These are phyloP conservation scores for Aureobasidium pullulans DNA, from an alignment of 2,329 filamentous ascomycete species.

Conservation along the genomic window DNA sequence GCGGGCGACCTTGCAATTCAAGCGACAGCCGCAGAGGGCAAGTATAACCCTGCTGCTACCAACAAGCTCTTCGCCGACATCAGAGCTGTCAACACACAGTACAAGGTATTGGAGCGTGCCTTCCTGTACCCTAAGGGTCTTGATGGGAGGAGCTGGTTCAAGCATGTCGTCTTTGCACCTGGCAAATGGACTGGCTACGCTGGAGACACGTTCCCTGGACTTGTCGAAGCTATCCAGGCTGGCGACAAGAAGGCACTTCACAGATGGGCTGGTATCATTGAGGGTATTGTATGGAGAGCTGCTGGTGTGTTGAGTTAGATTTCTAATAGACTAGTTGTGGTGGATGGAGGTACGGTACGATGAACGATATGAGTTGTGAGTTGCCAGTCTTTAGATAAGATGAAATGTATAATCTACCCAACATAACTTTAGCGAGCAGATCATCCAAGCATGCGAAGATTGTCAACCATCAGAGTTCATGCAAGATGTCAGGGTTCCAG, in stretches of 20 bases:
- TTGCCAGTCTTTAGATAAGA: background rate
- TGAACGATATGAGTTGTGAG: background rate
- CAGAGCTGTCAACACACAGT: conserved; percentile 64
- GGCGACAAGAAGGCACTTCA: conserved; percentile 31
- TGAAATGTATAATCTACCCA: too few relatives aligned
- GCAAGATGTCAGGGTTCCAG: background rate
- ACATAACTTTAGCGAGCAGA: too few relatives aligned
- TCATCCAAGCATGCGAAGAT: too few relatives aligned
- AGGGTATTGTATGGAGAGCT: conserved; percentile 28
- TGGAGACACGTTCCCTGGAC: conserved; percentile 59
- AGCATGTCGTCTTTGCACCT: conserved; percentile 89
- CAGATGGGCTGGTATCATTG: conserved; percentile 39
- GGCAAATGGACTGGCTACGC: conserved; percentile 88
- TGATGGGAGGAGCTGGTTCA: conserved; percentile 80
- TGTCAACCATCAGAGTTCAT: too few relatives aligned
- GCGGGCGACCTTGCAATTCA: conserved; percentile 42
- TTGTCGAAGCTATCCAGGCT: conserved; percentile 55
- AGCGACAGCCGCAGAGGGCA: conserved; percentile 47
- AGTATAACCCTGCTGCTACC: conserved; percentile 32
- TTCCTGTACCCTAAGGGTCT: conserved; percentile 72
- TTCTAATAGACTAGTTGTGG: too few relatives aligned
- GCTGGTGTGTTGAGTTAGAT: conserved; percentile 12
- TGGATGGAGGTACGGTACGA: background rate
- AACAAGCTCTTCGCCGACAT: conserved; percentile 33
- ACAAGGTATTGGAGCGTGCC: conserved; percentile 74